A percentile compares a stretch with the other conserved stretches of the same genome.
Conservation (phyloP, 192 early-diverging fungal genomes). For the Phycomyces nitens region DNA sequence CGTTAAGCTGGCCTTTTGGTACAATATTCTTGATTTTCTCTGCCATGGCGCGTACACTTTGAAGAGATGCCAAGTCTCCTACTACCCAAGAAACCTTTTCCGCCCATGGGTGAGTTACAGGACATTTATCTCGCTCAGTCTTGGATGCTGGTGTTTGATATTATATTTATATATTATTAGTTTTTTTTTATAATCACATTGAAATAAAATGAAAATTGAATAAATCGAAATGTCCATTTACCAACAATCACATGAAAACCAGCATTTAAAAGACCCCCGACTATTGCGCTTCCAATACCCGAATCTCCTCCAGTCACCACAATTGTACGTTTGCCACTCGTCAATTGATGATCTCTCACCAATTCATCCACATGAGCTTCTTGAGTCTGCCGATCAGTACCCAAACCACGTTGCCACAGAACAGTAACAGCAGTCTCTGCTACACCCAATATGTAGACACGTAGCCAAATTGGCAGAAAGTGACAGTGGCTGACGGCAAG, state of each 20-base stretch:
- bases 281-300: constrained; percentile 13
- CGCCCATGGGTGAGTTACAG: not conserved
- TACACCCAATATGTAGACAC: constrained; percentile 13
- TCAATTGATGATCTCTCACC: not conserved
- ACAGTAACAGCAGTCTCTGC: constrained; percentile 16
- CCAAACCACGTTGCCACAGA: not conserved
- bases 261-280: constrained; percentile 8
- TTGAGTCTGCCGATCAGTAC: not conserved
- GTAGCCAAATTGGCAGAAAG: constrained; percentile 7
- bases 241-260: constrained; percentile 21
- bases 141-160: not conserved
- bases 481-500: constrained; percentile 10
- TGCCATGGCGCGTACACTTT: constrained; percentile 4
- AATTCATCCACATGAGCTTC: not conserved
- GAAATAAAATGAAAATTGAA: not conserved
- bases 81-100: not conserved
- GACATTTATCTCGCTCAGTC: not conserved
- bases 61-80: constrained; percentile 6
- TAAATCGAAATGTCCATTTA: not conserved
- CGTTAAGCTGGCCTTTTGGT: not conserved
- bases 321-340: not conserved
- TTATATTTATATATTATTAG: not conserved
- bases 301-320: constrained; percentile 8
- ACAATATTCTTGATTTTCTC: not conserved
- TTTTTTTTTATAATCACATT: not conserved